Evolutionary conservation across 2,329 filamentous ascomycete species (phyloP).

Genomic region (Penicillium sp.): DNA sequence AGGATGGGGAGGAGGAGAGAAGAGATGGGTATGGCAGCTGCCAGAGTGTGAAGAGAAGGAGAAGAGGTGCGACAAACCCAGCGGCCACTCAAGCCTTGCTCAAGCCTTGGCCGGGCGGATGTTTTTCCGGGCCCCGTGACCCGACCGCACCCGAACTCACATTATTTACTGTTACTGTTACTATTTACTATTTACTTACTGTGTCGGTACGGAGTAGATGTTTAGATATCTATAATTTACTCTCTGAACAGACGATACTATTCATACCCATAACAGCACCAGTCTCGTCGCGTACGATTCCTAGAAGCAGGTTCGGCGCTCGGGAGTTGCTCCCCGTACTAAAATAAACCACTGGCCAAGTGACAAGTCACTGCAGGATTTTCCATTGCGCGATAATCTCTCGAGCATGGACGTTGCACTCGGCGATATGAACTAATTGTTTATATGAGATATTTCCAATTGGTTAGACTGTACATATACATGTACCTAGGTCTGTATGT

Average conservation of each 20-base stretch:
- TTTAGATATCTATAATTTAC: too few species aligned
- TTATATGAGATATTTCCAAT: too few species aligned
- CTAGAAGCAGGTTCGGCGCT: too few species aligned
- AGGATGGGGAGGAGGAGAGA: conserved; percentile 26
- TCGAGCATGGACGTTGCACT: background rate
- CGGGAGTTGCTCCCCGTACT: background rate
- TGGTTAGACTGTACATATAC: too few species aligned
- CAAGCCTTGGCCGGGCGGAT: background rate
- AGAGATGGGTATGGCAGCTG: conserved; percentile 20
- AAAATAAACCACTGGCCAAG: background rate
- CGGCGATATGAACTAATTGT: too few species aligned
- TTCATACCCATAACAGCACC: too few species aligned
- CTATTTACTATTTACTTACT: too few species aligned
- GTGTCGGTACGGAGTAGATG: too few species aligned
- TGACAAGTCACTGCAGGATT: background rate
- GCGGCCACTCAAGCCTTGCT: background rate
- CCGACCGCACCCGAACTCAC: conserved; percentile 12
- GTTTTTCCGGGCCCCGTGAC: conserved; percentile 14
- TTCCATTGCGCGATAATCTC: background rate
- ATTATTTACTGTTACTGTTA: too few species aligned
- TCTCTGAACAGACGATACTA: too few species aligned
- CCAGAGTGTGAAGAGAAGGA: conserved; percentile 20
- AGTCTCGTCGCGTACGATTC: too few species aligned
- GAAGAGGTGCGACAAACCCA: conserved; percentile 6
- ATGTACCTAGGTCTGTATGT: too few species aligned